These are phyloP conservation scores for Sporothrix pseudoabietina DNA, from an alignment of 2,329 filamentous ascomycete species.

Conservation along the genomic window DNA sequence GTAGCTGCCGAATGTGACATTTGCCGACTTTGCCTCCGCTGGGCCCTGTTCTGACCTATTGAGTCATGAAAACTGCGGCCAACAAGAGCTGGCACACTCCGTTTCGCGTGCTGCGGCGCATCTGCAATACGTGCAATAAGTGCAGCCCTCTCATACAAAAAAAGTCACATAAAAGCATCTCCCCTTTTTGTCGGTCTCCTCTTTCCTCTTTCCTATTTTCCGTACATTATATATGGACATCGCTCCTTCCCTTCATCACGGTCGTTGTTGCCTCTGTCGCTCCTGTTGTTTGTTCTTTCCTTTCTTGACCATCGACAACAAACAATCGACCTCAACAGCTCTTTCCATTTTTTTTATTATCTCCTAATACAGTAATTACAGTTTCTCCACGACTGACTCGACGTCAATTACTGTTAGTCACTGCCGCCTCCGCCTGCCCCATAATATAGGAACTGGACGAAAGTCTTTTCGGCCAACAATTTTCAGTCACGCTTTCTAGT, in stretches of 20 bases:
- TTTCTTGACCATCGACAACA: background rate
- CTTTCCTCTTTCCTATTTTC: background rate
- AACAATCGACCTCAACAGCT: background rate
- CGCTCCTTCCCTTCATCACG: background rate
- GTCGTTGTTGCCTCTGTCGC: background rate
- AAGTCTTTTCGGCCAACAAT: background rate
- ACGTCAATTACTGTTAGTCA: background rate
- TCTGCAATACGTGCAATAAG: slow-evolving; percentile 9
- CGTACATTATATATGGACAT: background rate
- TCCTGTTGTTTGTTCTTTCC: slow-evolving; percentile 11
- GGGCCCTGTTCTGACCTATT: background rate
- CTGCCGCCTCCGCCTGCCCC: slow-evolving; percentile 1
- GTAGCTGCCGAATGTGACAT: background rate
- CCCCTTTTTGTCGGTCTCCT: background rate
- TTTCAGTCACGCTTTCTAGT: background rate
- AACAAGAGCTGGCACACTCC: background rate
- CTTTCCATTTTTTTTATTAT: background rate
- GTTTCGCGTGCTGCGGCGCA: background rate
- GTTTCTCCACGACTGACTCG: background rate
- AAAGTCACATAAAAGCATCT: background rate
- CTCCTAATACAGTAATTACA: background rate
- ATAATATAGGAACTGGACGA: slow-evolving; percentile 17
- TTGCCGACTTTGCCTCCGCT: background rate
- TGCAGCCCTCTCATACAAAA: background rate
- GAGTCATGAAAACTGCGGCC: background rate